phyloP scores from a whole-genome alignment of 805 yeast species.

The Candida xiaguanensis region DNA sequence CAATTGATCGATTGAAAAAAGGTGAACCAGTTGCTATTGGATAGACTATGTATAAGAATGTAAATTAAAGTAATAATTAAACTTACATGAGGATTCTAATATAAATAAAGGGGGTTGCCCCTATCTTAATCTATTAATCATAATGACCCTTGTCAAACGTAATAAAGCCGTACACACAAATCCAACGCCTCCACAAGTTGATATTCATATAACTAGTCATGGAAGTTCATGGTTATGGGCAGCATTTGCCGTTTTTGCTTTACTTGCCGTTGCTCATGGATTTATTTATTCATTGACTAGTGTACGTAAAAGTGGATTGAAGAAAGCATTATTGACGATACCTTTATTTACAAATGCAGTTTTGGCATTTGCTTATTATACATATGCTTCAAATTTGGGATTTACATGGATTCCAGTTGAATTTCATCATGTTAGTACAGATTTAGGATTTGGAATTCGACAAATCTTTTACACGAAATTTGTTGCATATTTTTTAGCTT shows the following conservation, averaged over 20 bases:
- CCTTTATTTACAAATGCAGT: conserved; percentile 42
- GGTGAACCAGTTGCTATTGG: conserved; percentile 37
- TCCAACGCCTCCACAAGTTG: conserved; percentile 36
- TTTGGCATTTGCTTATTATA: conserved; percentile 48
- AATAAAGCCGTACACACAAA: conserved; percentile 43
- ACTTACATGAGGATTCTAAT: too few species aligned
- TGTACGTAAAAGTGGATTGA: conserved; percentile 22
- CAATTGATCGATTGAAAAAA: conserved; percentile 20
- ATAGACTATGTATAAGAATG: conserved; percentile 3
- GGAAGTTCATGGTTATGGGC: conserved; percentile 74
- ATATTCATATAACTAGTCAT: conserved; percentile 49
- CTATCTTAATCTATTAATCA: too few species aligned
- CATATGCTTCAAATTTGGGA: conserved; percentile 58
- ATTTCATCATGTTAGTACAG: conserved; percentile 44
- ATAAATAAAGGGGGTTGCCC: conserved; percentile 12
- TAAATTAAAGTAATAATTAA: too few species aligned
- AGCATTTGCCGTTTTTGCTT: conserved; percentile 46
- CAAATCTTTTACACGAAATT: conserved; percentile 56
- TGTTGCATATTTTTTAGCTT: conserved; percentile 55
- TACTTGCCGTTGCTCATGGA: conserved; percentile 28
- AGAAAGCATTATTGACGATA: conserved; percentile 33
- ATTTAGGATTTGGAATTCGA: conserved; percentile 30
- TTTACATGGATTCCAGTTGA: conserved; percentile 45
- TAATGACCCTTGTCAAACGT: too few species aligned
- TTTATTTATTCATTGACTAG: conserved; percentile 21